Conservation (phyloP, 2,329 filamentous ascomycete genomes). For the Sarocladium brachiariae region DNA sequence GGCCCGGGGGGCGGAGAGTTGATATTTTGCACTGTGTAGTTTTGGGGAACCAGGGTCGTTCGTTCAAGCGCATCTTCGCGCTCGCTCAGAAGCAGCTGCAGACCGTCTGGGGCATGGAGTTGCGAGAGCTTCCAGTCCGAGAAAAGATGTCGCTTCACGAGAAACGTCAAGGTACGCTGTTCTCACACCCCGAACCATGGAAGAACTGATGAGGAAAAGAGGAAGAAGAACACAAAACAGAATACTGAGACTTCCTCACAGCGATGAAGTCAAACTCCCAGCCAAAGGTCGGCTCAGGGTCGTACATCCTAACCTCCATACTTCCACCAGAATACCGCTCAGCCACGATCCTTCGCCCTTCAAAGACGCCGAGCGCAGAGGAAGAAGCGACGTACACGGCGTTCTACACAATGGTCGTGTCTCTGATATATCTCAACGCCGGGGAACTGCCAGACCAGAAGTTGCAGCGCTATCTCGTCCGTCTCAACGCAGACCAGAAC, state of each 20-base stretch:
- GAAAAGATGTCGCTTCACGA: slow-evolving; percentile 80
- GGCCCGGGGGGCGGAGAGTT: too few species aligned
- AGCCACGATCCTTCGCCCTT: slow-evolving; percentile 61
- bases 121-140: slow-evolving; percentile 72
- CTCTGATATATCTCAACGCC: slow-evolving; percentile 69
- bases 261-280: slow-evolving; percentile 40
- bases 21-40: slow-evolving; percentile 43
- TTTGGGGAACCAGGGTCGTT: slow-evolving; percentile 59
- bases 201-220: too few species aligned
- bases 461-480: slow-evolving; percentile 65
- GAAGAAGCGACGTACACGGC: slow-evolving; percentile 75
- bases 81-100: slow-evolving; percentile 67
- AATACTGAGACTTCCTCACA: slow-evolving; percentile 17
- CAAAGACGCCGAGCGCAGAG: slow-evolving; percentile 55
- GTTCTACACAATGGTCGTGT: slow-evolving; percentile 73
- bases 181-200: too few species aligned
- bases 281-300: slow-evolving; percentile 52
- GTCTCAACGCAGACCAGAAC: slow-evolving; percentile 68
- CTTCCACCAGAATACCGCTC: slow-evolving; percentile 62
- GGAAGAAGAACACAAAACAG: too few species aligned
- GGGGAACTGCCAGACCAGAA: slow-evolving; percentile 70
- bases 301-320: slow-evolving; percentile 70
- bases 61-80: slow-evolving; percentile 72
- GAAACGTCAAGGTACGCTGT: slow-evolving; percentile 61
- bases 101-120: slow-evolving; percentile 81